phyloP scores from a whole-genome alignment of 805 yeast genomes.

The Zygotorulaspora sp. region DNA sequence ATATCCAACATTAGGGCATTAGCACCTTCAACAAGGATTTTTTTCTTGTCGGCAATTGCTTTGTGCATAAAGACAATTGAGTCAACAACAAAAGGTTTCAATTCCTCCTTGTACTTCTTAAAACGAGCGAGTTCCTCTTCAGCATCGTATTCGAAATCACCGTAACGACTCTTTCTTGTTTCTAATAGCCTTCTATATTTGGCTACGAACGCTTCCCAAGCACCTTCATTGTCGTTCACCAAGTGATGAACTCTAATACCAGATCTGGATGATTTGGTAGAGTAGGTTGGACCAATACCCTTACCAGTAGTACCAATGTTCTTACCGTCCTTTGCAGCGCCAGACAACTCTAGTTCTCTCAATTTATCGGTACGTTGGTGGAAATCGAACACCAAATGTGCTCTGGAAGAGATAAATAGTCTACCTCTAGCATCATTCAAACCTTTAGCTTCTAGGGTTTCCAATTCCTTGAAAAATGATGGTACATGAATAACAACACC shows the following conservation, averaged over 20 bases:
- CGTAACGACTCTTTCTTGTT: conserved; percentile 85
- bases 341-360: conserved; percentile 84
- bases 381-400: conserved; percentile 95
- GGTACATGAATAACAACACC: conserved; percentile 97
- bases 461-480: conserved; percentile 83
- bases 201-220: conserved; percentile 87
- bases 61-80: conserved; percentile 78
- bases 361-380: conserved; percentile 96
- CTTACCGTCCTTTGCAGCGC: conserved; percentile 48
- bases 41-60: conserved; percentile 73
- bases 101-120: conserved; percentile 63
- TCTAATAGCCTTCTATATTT: conserved; percentile 71
- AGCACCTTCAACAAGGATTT: conserved; percentile 94
- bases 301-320: conserved; percentile 98
- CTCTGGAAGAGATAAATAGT: conserved; percentile 84
- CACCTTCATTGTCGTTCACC: conserved; percentile 80
- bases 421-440: conserved; percentile 55
- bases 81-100: conserved; percentile 91
- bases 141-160: conserved; percentile 81
- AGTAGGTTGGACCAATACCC: conserved; percentile 97
- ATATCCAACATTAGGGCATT: conserved; percentile 96
- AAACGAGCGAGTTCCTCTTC: conserved; percentile 77
- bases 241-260: conserved; percentile 96
- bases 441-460: conserved; percentile 77
- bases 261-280: conserved; percentile 94